Evolutionary conservation across 257 asterid species (phyloP).

Genomic region (Eucommia ulmoides): DNA sequence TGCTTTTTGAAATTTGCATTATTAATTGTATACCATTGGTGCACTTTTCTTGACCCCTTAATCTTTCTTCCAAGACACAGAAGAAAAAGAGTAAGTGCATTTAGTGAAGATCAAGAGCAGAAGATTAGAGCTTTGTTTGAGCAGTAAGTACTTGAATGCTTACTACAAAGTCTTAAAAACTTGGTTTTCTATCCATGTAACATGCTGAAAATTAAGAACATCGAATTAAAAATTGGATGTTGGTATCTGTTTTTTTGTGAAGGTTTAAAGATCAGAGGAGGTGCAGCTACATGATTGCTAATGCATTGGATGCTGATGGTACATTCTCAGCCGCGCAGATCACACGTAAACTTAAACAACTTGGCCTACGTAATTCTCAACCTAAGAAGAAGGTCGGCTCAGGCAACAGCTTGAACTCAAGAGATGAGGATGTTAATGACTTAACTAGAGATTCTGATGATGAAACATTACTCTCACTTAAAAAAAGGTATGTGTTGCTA

Average conservation of each 20-base stretch:
- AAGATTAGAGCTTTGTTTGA: slow-evolving; percentile 64
- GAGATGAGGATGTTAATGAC: slow-evolving; percentile 38
- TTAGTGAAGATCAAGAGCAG: slow-evolving; percentile 70
- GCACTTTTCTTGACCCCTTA: not conserved
- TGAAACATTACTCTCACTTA: slow-evolving; percentile 47
- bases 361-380: slow-evolving; percentile 52
- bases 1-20: not conserved
- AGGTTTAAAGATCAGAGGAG: slow-evolving; percentile 85
- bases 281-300: slow-evolving; percentile 87
- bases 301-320: slow-evolving; percentile 59
- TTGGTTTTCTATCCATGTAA: not conserved
- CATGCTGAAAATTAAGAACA: not conserved
- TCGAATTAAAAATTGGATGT: not conserved
- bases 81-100: slow-evolving; percentile 61
- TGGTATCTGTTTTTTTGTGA: slow-evolving; percentile 16
- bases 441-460: slow-evolving; percentile 43
- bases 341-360: slow-evolving; percentile 82
- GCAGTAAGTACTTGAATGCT: slow-evolving; percentile 53
- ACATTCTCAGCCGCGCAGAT: slow-evolving; percentile 55
- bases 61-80: slow-evolving; percentile 41
- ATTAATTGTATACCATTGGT: not conserved
- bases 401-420: slow-evolving; percentile 28
- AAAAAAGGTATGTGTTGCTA: slow-evolving; percentile 38
- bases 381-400: slow-evolving; percentile 42
- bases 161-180: slow-evolving; percentile 4